These are phyloP conservation scores for Lasiodiplodia gonubiensis DNA, from an alignment of 2,329 filamentous ascomycete species.

Conservation along the genomic window DNA sequence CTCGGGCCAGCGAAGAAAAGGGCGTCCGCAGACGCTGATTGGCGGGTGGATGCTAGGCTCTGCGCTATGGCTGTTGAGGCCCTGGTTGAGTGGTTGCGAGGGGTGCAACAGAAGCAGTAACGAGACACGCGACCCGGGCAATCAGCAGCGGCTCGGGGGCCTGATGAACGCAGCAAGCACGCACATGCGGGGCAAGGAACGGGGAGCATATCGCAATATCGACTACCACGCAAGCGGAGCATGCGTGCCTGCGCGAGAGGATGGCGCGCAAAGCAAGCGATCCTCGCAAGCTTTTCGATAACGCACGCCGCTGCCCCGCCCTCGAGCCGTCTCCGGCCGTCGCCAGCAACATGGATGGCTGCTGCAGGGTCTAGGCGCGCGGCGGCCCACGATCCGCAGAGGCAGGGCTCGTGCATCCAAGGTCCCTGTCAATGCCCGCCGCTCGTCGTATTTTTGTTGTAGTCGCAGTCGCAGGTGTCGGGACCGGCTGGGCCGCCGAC, in stretches of 20 bases:
- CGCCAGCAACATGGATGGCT: not conserved
- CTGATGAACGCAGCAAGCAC: not conserved
- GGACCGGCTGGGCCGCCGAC: constrained; percentile 8
- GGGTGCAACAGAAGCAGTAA: constrained; percentile 19
- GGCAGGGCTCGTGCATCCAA: not conserved
- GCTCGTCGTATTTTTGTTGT: not conserved
- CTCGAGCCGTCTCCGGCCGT: not conserved
- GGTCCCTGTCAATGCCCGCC: not conserved
- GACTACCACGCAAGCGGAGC: constrained; percentile 6
- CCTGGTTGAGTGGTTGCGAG: not conserved
- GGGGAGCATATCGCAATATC: not conserved
- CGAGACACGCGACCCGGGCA: constrained; percentile 21
- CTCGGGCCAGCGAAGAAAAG: not conserved
- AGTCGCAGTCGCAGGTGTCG: not conserved
- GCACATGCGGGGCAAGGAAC: constrained; percentile 17
- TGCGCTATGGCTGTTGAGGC: not conserved
- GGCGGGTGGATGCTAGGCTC: not conserved
- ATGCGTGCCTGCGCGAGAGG: not conserved
- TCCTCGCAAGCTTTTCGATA: not conserved
- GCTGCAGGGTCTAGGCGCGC: constrained; percentile 3
- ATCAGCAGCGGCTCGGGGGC: not conserved
- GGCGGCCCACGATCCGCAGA: constrained; percentile 21
- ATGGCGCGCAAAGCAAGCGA: constrained; percentile 1
- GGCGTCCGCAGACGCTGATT: not conserved
- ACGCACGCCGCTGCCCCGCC: not conserved